These are phyloP conservation scores for Penicillium coffeae DNA, from an alignment of 495 filamentous ascomycete genomes.

Conservation along the genomic window DNA sequence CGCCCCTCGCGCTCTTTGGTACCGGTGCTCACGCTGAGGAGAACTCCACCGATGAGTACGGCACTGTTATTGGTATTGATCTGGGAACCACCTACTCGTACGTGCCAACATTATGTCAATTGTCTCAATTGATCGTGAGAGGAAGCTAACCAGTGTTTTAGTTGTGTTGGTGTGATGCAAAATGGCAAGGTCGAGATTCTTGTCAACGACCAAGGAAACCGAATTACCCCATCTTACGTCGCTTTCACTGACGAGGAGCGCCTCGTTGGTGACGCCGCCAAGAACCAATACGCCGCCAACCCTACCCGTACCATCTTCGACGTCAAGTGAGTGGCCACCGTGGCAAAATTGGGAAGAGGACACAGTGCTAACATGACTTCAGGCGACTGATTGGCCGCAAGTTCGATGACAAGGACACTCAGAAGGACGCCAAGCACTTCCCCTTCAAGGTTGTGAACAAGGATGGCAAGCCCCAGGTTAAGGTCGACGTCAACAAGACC, in stretches of 20 bases:
- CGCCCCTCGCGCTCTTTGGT: slow-evolving; percentile 69
- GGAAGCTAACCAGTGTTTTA: slow-evolving; percentile 19
- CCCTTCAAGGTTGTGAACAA: slow-evolving; percentile 81
- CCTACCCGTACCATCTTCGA: slow-evolving; percentile 86
- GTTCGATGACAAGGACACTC: slow-evolving; percentile 79
- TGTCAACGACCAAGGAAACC: slow-evolving; percentile 97
- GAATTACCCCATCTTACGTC: slow-evolving; percentile 97
- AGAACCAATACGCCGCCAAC: slow-evolving; percentile 98
- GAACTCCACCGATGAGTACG: slow-evolving; percentile 68
- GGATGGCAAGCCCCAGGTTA: slow-evolving; percentile 76
- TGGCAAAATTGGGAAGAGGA: background rate
- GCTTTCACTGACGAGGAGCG: slow-evolving; percentile 98
- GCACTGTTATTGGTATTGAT: slow-evolving; percentile 92
- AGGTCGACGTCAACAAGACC: slow-evolving; percentile 69
- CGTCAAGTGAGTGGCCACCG: slow-evolving; percentile 67
- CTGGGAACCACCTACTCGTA: slow-evolving; percentile 95
- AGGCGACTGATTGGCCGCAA: slow-evolving; percentile 91
- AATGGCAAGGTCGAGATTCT: slow-evolving; percentile 97
- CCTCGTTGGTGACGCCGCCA: slow-evolving; percentile 96
- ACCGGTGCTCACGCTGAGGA: slow-evolving; percentile 69
- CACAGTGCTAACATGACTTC: slow-evolving; percentile 17
- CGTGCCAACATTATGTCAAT: slow-evolving; percentile 5
- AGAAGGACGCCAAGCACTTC: slow-evolving; percentile 84
- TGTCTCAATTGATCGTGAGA: background rate
- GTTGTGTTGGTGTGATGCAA: slow-evolving; percentile 98